These are phyloP conservation scores for Escallonia rubra DNA, from an alignment of 129 eudicot species.

Conservation along the genomic window DNA sequence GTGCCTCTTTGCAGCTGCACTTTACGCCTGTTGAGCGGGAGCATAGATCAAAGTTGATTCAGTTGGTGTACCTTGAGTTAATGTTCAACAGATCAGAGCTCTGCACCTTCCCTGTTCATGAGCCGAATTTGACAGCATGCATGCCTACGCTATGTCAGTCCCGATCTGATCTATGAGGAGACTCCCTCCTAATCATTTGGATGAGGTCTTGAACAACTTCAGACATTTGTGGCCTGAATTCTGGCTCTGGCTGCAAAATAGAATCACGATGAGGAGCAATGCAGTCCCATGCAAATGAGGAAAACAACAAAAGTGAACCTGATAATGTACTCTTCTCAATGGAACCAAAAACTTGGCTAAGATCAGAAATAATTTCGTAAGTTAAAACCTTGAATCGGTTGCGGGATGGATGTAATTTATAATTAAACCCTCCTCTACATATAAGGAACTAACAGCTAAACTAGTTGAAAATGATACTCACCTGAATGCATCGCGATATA, in stretches of 20 bases:
- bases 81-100: slow-evolving; percentile 2
- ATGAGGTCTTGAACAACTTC: slow-evolving; percentile 95
- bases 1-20: not conserved
- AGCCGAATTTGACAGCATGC: not conserved
- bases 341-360: too few relatives aligned
- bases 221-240: slow-evolving; percentile 87
- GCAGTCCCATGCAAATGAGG: too few relatives aligned
- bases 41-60: not conserved
- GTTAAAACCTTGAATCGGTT: too few relatives aligned
- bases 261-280: not conserved
- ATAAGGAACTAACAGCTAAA: too few relatives aligned
- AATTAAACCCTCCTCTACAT: too few relatives aligned
- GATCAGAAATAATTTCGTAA: too few relatives aligned
- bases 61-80: slow-evolving; percentile 2
- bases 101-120: not conserved
- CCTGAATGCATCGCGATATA: slow-evolving; percentile 86
- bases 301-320: too few relatives aligned
- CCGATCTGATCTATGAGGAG: slow-evolving; percentile 53
- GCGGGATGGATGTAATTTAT: too few relatives aligned
- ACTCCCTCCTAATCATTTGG: slow-evolving; percentile 66
- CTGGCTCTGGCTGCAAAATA: slow-evolving; percentile 72
- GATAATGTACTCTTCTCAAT: too few relatives aligned
- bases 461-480: slow-evolving; percentile 14
- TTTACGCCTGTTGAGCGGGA: not conserved
- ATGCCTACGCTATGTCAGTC: slow-evolving; percentile 25